Evolutionary conservation across 495 filamentous ascomycete species (phyloP), one percentile per base, ranked within the genome.

Genomic region (Aspergillus heteromorphus): DNA sequence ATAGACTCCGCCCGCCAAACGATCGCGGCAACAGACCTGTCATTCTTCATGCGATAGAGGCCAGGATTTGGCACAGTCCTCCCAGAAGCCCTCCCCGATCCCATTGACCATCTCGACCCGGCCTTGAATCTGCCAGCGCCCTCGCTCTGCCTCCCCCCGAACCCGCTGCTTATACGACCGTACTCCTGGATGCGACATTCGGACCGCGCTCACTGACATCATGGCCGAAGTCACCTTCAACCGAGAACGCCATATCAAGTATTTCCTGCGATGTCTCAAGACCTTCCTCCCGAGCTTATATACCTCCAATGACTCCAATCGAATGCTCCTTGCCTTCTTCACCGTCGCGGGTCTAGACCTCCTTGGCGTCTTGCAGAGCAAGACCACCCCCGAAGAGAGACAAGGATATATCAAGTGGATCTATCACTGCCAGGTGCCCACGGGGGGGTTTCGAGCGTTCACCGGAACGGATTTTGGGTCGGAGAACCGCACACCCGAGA

Each of bases 211-310:
- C 21, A 16, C 43, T 54, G 49, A 45, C 56, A 56, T 47, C 45
- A 76, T 76, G 72, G 48, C 67, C 27, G 67, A 61, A 49, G 56
- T 79, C 38, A 62, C 66, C 21, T 81, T 93, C 65, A 80, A 90
- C 65, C 83, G 81, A 48, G 77, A 82, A 21, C 82, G 78, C 42
- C 93, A 98, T 69, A 76, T 92, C 64, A 89, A 86, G 65, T 98
- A 96, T 79, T 97, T 92, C 86, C 82, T 89, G 56, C 85, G 91
- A 65, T 96, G 91, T 59, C 80, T 92, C 40, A 89, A 87, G 61
- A 86, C 90, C 31, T 78, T 84, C 45, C 83, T 98, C 4, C 93
- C 93, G 1, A 76, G 79, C 49, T 77, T 82, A 55, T 97, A 97
- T 75, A 90, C 84, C 40, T 78, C 82, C 63, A 92, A 86, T 66